Percentiles rank a stretch among this genome's conserved stretches.
phyloP scores from a whole-genome alignment of 139 green algal genomes.

The Ostreobium quekettii region DNA sequence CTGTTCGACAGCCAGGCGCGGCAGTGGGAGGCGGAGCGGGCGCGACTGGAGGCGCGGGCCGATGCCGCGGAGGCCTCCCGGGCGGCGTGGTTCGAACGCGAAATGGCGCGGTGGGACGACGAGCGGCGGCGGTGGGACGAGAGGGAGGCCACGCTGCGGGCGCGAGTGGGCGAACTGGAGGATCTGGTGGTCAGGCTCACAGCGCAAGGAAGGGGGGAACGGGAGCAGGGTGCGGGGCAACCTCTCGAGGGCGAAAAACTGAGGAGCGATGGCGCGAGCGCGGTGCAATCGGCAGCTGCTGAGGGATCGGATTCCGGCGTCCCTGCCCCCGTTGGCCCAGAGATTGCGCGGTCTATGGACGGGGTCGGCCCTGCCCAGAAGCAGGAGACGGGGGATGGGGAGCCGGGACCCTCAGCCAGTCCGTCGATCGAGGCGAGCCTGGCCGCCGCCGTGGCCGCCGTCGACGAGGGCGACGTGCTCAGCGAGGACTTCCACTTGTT shows the following conservation, averaged over 20 bases:
- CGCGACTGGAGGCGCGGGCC: too few species aligned
- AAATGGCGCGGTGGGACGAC: neutral
- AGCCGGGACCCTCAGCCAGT: neutral
- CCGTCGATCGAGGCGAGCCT: slow-evolving; percentile 26
- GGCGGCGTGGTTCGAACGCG: neutral
- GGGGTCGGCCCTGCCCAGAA: too few species aligned
- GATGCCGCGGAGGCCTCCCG: too few species aligned
- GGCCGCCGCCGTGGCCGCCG: slow-evolving; percentile 30
- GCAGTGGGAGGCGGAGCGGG: too few species aligned
- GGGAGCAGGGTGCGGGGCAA: neutral
- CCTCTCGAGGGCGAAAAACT: neutral
- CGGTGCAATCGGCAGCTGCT: neutral
- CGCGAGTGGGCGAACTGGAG: neutral
- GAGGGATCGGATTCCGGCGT: neutral
- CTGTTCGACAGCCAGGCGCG: too few species aligned
- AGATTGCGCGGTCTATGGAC: too few species aligned
- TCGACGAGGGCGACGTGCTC: slow-evolving; percentile 33
- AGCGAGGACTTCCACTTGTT: neutral
- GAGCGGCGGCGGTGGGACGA: neutral
- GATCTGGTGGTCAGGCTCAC: neutral
- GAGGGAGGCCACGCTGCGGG: neutral
- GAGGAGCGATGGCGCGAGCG: neutral
- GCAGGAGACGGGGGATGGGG: neutral
- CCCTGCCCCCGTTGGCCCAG: too few species aligned
- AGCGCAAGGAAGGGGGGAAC: neutral